Evolutionary conservation across 805 yeast species (phyloP).

Genomic region (Ogataea parapolymorpha): DNA sequence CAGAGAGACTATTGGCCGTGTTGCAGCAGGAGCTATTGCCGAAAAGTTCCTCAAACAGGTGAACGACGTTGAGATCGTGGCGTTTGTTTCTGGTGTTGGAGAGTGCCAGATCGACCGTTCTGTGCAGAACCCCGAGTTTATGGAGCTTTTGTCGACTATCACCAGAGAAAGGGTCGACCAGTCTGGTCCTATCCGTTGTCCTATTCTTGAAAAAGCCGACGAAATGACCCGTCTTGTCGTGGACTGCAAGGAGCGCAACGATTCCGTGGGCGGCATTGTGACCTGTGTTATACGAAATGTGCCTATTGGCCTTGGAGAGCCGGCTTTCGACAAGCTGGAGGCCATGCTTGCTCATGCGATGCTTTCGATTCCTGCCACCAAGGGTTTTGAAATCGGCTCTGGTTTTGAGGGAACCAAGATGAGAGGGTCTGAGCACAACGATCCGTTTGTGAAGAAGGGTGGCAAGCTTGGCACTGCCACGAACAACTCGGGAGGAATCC

Average conservation of each 20-base stretch:
- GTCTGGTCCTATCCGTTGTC: slow-evolving; percentile 91
- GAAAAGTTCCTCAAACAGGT: slow-evolving; percentile 81
- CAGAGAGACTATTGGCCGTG: slow-evolving; percentile 97
- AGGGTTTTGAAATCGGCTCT: slow-evolving; percentile 96
- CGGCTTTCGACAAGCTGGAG: slow-evolving; percentile 94
- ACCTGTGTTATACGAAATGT: slow-evolving; percentile 94
- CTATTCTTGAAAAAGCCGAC: slow-evolving; percentile 66
- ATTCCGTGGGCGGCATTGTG: slow-evolving; percentile 96
- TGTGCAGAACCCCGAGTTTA: slow-evolving; percentile 61
- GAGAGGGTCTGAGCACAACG: slow-evolving; percentile 94
- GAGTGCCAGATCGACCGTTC: slow-evolving; percentile 71
- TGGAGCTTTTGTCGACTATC: slow-evolving; percentile 63
- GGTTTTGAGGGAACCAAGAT: slow-evolving; percentile 88
- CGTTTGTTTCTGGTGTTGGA: slow-evolving; percentile 94
- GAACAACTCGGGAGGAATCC: slow-evolving; percentile 94
- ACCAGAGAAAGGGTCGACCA: slow-evolving; percentile 88
- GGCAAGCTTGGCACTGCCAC: slow-evolving; percentile 79
- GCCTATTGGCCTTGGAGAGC: slow-evolving; percentile 97
- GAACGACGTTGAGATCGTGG: slow-evolving; percentile 87
- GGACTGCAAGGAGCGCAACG: slow-evolving; percentile 77
- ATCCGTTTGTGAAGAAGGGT: slow-evolving; percentile 64
- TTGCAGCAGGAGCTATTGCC: slow-evolving; percentile 98
- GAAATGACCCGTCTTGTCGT: slow-evolving; percentile 86
- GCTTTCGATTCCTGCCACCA: slow-evolving; percentile 96
- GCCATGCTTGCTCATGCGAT: slow-evolving; percentile 96